Percentiles rank a stretch among this genome's conserved stretches.
These are phyloP conservation scores for Globisporangium abappressorium DNA, from an alignment of 352 stramenopile species.

Conservation along the genomic window DNA sequence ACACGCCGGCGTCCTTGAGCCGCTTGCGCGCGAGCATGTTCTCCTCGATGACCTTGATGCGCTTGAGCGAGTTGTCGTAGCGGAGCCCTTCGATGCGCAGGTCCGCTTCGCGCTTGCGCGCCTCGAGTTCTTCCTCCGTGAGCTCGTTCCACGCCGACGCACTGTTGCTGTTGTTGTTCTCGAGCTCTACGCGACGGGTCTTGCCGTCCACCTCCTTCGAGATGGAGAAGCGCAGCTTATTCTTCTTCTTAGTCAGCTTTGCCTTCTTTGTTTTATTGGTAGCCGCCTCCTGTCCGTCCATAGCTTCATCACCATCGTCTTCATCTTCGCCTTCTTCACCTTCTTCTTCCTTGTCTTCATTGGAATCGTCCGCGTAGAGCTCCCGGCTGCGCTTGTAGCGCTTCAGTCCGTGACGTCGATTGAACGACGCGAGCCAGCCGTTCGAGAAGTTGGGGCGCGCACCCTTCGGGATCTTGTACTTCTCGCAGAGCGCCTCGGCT, in stretches of 20 bases:
- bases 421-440: conserved; percentile 57
- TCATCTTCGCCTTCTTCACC: neutral
- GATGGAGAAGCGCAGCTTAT: conserved; percentile 9
- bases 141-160: conserved; percentile 12
- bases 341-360: neutral
- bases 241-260: conserved; percentile 3
- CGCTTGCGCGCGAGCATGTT: conserved; percentile 41
- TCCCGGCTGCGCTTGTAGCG: conserved; percentile 12
- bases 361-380: neutral
- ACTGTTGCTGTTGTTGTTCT: neutral
- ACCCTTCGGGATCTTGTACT: conserved; percentile 23
- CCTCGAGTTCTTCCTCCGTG: conserved; percentile 19
- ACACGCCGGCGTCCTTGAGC: conserved; percentile 33
- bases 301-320: neutral
- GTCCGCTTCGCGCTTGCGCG: conserved; percentile 20
- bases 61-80: conserved; percentile 25
- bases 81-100: conserved; percentile 19
- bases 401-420: conserved; percentile 37
- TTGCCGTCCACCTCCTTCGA: conserved; percentile 13
- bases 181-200: conserved; percentile 8
- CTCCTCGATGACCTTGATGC: conserved; percentile 18
- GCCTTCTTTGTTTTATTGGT: neutral
- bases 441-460: conserved; percentile 52
- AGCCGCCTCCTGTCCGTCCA: neutral
- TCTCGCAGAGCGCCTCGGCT: conserved; percentile 32